Evolutionary conservation across 306 rosid genomes (phyloP), one percentile per base, ranked within the genome.

Genomic region (Inga leiocalycina): DNA sequence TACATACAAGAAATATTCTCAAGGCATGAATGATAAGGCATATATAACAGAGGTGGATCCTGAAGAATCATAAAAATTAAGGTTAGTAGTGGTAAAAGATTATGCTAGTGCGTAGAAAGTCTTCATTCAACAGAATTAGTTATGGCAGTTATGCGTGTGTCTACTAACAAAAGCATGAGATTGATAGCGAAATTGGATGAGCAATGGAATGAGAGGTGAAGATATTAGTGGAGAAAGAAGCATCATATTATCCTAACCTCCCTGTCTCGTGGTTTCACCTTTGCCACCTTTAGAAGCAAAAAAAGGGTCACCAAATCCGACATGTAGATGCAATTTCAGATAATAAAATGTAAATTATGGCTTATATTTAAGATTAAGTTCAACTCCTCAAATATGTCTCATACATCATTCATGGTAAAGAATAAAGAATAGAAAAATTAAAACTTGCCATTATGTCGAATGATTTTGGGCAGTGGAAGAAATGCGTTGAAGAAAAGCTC

Each of bases 261-360:
- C 49, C 19, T 56, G 22, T 20, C 82, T 4, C 34, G 11, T 75
- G 76, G 34, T 8, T 45, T 49, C 68, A 68, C 27, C 27, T 41
- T 72, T 83, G 80, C 83, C 75, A 44, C 70, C 74, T 62, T 61
- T 44, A 30, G 35, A 86, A 79, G 86, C 77, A 68, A 78, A 17
- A 22, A 77, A 71, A 46, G 6, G 67, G 35, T 16, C 71, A 54
- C 61, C 52, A 61, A 43, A 81, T 71, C 30, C 30, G 54, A 11
- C 56, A 75, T 32, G 54, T 59, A 56, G 24, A 74, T 82, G 52
- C 39, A 57, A 78, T 48, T 54, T 54, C 35, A 37, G 44, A 39
- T 39, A 39, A 39, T 39, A 39, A 39, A 39, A 39, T 39, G 43
- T 37, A 35, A 37, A 37, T 37, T 4, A 37, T 39, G 2, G 0